Evolutionary conservation across 1,284 basidiomycete species (phyloP), one percentile per base, ranked within the genome.

Genomic region (Malassezia caprae): DNA sequence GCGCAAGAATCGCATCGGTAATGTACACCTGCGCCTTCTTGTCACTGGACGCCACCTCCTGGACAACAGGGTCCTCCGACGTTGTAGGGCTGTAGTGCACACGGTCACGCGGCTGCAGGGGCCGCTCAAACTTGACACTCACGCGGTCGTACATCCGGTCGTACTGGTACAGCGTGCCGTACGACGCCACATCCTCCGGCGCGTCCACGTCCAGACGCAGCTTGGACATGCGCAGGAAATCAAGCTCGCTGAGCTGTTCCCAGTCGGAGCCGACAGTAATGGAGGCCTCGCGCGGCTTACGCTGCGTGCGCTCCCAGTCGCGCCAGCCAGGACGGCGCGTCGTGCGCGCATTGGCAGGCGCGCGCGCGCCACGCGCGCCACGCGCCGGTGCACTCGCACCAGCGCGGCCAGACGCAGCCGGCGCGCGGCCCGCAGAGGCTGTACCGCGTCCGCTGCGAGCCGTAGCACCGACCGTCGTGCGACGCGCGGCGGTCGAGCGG

Each of bases 11-110:
- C 61, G 87, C 84, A 79, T 98, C 94, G 34, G 93, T 98, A 21
- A 90, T 86, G 75, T 90, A 98, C 56, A 98, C 84, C 85, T 87
- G 61, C 89, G 82, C 87, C 88, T 73, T 39, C 50, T 44, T 51
- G 30, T 60, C 62, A 27, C 44, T 24, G 44, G 60, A 45, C 8
- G 69, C 59, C 12, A 73, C 57, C 17, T 72, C 62, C 47, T 67
- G 65, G 35, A 74, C 64, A 40, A 74, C 59, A 8, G 93, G 93
- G 76, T 99, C 94, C 68, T 98, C 94, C 19, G 88, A 91, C 10
- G 94, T 96, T 1, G 91, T 93, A 11, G 88, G 85, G 76, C 96
- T 98, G 79, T 96, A 99, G 73, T 90, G 88, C 75, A 94, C 87
- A 60, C 91, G 86, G 77, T 98, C 94, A 56, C 91, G 82, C 49